Percentiles rank a stretch among this genome's conserved stretches.
phyloP scores from a whole-genome alignment of 2,329 filamentous ascomycete genomes.

The Sporothrix protearum region DNA sequence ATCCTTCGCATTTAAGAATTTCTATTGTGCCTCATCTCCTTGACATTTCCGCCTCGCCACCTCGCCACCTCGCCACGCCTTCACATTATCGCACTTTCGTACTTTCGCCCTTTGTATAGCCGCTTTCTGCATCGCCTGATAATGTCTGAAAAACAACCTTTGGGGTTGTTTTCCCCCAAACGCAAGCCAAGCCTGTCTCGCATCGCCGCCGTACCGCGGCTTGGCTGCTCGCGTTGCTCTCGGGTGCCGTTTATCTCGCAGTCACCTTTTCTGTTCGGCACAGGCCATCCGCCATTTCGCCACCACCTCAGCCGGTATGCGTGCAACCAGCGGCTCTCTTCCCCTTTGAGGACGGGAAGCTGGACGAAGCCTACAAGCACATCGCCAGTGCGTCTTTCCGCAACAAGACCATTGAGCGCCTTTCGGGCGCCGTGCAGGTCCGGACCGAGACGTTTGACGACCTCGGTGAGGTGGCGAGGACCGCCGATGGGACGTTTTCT shows the following conservation, averaged over 20 bases:
- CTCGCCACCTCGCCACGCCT: too few relatives aligned
- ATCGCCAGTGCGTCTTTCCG: constrained; percentile 27
- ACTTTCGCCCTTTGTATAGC: background rate
- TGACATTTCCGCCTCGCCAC: too few relatives aligned
- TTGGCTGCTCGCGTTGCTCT: background rate
- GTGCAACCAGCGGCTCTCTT: constrained; percentile 22
- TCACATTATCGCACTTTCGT: background rate
- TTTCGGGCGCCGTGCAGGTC: constrained; percentile 35
- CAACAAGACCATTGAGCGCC: constrained; percentile 31
- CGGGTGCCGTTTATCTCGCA: background rate
- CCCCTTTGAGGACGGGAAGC: constrained; percentile 6
- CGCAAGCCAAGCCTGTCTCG: background rate
- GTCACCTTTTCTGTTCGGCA: background rate
- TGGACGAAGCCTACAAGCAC: constrained; percentile 16
- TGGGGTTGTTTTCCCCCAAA: background rate
- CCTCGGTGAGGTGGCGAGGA: constrained; percentile 54
- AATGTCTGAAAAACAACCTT: background rate
- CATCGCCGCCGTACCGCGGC: background rate
- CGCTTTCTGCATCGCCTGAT: background rate
- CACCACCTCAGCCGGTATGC: background rate
- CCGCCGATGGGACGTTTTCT: constrained; percentile 56
- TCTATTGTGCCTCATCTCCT: too few relatives aligned
- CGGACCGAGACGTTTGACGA: constrained; percentile 39
- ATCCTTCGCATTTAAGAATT: too few relatives aligned
- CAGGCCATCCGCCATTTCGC: background rate